phyloP scores from a whole-genome alignment of 225 moss, liverwort and hornwort species.

The Antitrichia curtipendula region DNA sequence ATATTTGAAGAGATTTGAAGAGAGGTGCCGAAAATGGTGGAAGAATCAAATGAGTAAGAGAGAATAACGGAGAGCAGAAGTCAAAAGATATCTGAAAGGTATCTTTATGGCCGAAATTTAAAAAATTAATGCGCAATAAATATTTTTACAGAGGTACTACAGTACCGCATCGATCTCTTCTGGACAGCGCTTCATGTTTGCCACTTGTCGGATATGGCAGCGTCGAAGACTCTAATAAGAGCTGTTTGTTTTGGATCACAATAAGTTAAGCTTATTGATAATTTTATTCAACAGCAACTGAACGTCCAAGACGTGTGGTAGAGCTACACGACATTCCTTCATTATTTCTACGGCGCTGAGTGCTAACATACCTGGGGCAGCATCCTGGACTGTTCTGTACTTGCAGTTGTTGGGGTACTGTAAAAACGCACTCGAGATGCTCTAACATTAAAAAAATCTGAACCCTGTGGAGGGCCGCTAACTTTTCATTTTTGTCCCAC shows the following conservation, averaged over 20 bases:
- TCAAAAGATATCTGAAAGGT: not conserved
- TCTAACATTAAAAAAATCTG: too few relatives aligned
- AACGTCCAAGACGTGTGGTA: not conserved
- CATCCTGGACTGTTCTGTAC: not conserved
- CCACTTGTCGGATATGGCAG: not conserved
- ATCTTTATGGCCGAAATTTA: not conserved
- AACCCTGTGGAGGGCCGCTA: too few relatives aligned
- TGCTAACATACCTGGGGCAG: not conserved
- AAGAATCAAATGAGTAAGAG: not conserved
- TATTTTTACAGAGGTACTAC: not conserved
- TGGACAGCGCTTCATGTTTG: not conserved
- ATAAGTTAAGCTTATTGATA: not conserved
- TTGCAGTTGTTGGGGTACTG: not conserved
- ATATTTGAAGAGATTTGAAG: not conserved
- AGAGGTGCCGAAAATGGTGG: not conserved
- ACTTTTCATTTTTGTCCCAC: too few relatives aligned
- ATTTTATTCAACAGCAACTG: not conserved
- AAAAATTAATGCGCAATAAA: not conserved
- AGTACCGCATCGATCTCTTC: not conserved
- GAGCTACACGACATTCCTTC: not conserved
- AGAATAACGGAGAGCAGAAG: not conserved
- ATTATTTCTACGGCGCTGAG: not conserved
- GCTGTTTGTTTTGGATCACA: not conserved
- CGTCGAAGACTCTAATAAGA: not conserved
- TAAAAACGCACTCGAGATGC: not conserved